These are phyloP conservation scores for Nicotiana tomentosiformis DNA, from an alignment of 257 asterid genomes.

Conservation along the genomic window DNA sequence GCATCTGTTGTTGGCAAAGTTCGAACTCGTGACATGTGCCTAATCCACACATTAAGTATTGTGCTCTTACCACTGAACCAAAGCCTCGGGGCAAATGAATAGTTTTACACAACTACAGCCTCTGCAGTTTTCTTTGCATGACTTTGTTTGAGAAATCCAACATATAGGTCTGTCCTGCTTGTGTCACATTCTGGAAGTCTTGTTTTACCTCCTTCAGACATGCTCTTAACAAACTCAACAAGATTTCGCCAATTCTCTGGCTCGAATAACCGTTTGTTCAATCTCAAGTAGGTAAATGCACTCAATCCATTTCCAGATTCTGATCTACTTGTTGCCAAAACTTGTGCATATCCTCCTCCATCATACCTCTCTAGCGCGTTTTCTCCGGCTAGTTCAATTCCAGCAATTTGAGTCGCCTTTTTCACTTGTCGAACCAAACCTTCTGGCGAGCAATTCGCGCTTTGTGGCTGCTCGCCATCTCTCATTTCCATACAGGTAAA, in stretches of 20 bases:
- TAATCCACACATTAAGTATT: background rate
- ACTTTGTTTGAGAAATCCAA: conserved; percentile 52
- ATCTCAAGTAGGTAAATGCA: conserved; percentile 76
- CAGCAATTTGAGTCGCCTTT: conserved; percentile 54
- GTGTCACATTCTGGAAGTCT: conserved; percentile 55
- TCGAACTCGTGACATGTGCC: background rate
- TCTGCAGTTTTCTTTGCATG: conserved; percentile 28
- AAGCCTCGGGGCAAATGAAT: background rate
- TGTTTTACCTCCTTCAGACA: conserved; percentile 60
- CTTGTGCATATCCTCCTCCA: conserved; percentile 61
- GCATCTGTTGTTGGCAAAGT: background rate
- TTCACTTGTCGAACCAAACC: conserved; percentile 84
- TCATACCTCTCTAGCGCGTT: conserved; percentile 95
- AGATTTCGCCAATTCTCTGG: conserved; percentile 74
- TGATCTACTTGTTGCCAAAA: conserved; percentile 58
- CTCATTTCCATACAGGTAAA: conserved; percentile 98
- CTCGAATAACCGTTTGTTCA: conserved; percentile 76
- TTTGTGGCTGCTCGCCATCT: conserved; percentile 67
- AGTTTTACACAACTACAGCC: conserved; percentile 50
- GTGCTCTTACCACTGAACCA: background rate
- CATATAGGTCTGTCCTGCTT: conserved; percentile 57
- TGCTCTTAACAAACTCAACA: conserved; percentile 61
- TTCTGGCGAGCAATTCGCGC: conserved; percentile 80
- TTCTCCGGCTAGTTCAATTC: conserved; percentile 76
- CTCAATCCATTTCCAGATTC: conserved; percentile 57